Conservation (phyloP, 805 yeast genomes). For the Suhomyces vadensis region DNA sequence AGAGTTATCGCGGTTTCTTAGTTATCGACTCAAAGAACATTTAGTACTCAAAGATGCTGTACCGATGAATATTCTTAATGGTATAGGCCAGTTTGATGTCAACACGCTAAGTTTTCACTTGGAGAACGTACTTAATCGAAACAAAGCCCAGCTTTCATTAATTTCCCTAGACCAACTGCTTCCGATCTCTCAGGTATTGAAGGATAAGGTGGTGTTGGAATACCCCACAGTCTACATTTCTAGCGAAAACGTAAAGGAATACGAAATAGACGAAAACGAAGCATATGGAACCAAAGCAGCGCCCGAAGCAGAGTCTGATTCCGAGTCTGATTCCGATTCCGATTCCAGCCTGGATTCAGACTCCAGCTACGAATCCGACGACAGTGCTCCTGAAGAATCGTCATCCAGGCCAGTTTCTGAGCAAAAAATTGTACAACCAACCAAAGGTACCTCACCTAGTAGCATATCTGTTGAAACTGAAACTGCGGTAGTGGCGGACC, state of each 20-base stretch:
- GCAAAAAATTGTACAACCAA: neutral
- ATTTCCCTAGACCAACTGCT: conserved; percentile 35
- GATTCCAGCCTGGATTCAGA: conserved; percentile 12
- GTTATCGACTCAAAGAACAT: conserved; percentile 44
- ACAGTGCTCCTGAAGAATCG: conserved; percentile 36
- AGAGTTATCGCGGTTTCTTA: conserved; percentile 38
- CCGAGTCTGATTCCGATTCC: conserved; percentile 9
- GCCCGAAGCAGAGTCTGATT: conserved; percentile 7
- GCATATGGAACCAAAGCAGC: conserved; percentile 7
- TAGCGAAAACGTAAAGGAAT: neutral
- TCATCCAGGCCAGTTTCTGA: conserved; percentile 23
- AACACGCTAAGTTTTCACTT: conserved; percentile 33
- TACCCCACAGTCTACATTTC: conserved; percentile 69
- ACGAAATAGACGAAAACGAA: neutral
- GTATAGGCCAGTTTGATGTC: conserved; percentile 20
- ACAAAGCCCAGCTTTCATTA: conserved; percentile 24
- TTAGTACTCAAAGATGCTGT: conserved; percentile 36
- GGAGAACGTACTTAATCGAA: conserved; percentile 28
- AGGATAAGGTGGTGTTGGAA: conserved; percentile 65
- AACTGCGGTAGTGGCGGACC: too few species aligned
- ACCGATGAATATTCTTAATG: conserved; percentile 38
- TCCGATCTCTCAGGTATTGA: conserved; percentile 51
- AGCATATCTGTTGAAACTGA: too few species aligned
- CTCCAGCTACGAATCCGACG: conserved; percentile 18
- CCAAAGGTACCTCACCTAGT: neutral